Base-by-base conservation (phyloP, 2,329 filamentous ascomycete species). In the Colletotrichum acutatum region DNA sequence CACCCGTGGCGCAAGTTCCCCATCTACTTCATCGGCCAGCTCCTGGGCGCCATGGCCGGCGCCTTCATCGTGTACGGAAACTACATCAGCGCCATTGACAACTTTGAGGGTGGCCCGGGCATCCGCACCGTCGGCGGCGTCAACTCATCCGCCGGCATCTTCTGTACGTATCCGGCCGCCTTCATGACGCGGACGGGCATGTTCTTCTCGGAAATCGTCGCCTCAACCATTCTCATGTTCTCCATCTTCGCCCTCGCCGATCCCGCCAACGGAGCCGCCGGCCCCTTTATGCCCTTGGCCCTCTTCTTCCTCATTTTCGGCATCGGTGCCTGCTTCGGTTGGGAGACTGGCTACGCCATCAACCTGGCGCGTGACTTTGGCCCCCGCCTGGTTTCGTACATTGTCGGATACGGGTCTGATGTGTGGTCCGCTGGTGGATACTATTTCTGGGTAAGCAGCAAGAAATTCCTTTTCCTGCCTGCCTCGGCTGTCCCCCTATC, bases 271-370 rank as follows among this genome's bases (percentile, higher is more conserved):
- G 84, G 87, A 16, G 90, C 90, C 4, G 90, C 90, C 1, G 89
- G 90, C 0, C 84, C 86, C 1, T 76, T 90, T 28, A 85, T 89
- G 70, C 91, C 92, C 0, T 82, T 94, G 1, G 88, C 85, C 8
- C 82, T 94, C 6, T 93, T 94, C 82, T 94, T 94, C 81, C 84
- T 94, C 60, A 90, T 94, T 74, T 94, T 94, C 78, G 92, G 92
- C 8, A 90, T 94, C 26, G 92, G 92, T 22, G 90, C 91, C 37
- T 92, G 91, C 78, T 94, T 93, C 77, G 93, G 93, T 7, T 94
- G 91, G 91, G 89, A 94, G 80, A 95, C 92, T 1, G 92, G 93
- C 49, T 95, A 93, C 81, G 92, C 92, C 19, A 93, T 94, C 75
- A 94, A 94, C 77, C 81, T 93, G 54, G 92, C 92, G 46, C 87